Conservation (phyloP, 2,329 filamentous ascomycete species). For the Tolypocladium guangdongense region DNA sequence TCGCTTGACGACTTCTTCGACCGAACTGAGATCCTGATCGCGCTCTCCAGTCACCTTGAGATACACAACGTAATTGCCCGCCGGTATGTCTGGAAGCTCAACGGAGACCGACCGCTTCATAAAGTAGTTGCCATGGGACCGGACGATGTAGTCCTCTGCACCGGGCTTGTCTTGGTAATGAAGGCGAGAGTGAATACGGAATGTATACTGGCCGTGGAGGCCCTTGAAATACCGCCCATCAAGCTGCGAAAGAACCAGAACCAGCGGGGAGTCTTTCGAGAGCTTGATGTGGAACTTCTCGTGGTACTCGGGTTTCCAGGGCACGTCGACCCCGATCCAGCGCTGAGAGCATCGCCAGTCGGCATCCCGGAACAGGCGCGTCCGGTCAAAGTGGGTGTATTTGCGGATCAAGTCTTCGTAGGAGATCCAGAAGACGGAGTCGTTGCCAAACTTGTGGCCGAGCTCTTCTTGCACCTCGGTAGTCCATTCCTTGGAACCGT, state of each 20-base stretch:
- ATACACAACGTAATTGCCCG: constrained; percentile 46
- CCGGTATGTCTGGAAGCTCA: constrained; percentile 42
- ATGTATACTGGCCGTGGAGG: constrained; percentile 46
- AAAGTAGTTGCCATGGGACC: constrained; percentile 46
- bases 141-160: constrained; percentile 48
- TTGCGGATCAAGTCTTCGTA: constrained; percentile 53
- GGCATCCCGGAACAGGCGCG: constrained; percentile 45
- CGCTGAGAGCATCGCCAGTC: constrained; percentile 48
- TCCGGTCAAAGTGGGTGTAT: constrained; percentile 50
- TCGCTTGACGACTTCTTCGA: constrained; percentile 45
- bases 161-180: constrained; percentile 35
- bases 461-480: constrained; percentile 46
- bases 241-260: constrained; percentile 50
- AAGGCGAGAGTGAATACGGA: constrained; percentile 38
- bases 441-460: constrained; percentile 47
- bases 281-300: constrained; percentile 50
- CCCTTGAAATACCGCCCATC: constrained; percentile 52
- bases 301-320: constrained; percentile 51
- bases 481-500: constrained; percentile 52
- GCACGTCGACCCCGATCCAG: constrained; percentile 52
- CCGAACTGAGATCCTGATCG: constrained; percentile 27
- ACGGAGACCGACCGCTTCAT: constrained; percentile 49
- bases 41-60: constrained; percentile 43
- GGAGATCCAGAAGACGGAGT: constrained; percentile 54
- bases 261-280: constrained; percentile 43